These are phyloP conservation scores for Suaeda aralocaspica DNA, from an alignment of 148 eudicot genomes.

Conservation along the genomic window DNA sequence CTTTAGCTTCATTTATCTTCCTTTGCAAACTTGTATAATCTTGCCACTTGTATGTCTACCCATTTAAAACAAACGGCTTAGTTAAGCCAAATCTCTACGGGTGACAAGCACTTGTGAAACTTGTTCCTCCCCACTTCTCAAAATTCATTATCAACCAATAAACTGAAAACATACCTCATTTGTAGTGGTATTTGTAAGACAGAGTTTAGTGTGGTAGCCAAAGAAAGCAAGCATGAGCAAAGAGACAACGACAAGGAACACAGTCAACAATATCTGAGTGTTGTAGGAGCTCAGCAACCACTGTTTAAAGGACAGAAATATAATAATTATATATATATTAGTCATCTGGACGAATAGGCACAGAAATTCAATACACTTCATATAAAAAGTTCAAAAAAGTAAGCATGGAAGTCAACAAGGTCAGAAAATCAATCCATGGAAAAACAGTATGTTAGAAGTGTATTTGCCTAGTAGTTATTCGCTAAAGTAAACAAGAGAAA, in stretches of 20 bases:
- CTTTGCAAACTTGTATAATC: constrained; percentile 62
- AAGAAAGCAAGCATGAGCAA: constrained; percentile 84
- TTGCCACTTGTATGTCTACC: constrained; percentile 88
- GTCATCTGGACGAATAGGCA: background rate
- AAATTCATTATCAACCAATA: background rate
- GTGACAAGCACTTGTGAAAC: too few relatives aligned
- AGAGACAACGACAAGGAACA: constrained; percentile 80
- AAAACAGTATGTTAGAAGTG: background rate
- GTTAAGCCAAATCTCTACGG: too few relatives aligned
- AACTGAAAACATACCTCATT: constrained; percentile 56
- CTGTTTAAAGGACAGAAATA: too few relatives aligned
- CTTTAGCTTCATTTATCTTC: constrained; percentile 77
- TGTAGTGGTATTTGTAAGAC: constrained; percentile 80
- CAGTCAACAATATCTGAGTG: constrained; percentile 84
- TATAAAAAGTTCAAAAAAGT: too few relatives aligned
- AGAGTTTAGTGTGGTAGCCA: constrained; percentile 77
- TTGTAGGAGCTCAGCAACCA: constrained; percentile 83
- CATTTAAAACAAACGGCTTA: constrained; percentile 9
- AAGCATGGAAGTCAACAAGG: background rate
- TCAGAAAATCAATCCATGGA: background rate
- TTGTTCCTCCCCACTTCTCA: too few relatives aligned
- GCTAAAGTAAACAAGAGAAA: background rate
- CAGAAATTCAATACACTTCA: background rate
- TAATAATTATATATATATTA: too few relatives aligned
- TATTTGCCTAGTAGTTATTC: background rate